Conservation (phyloP, 257 asterid genomes). For the Rhazya stricta region DNA sequence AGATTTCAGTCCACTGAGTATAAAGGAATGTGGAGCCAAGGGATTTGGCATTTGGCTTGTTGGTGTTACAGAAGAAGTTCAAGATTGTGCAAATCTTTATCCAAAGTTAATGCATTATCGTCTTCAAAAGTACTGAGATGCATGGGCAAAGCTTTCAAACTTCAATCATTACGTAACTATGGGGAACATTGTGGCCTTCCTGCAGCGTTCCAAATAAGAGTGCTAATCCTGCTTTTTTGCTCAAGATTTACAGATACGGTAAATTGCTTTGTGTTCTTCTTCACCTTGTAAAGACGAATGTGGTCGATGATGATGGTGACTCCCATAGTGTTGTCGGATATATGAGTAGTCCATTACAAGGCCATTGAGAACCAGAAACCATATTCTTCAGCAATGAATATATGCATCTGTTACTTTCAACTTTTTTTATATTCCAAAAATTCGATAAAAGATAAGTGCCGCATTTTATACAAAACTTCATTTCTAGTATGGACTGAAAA, state of each 20-base stretch:
- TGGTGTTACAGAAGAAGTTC: conserved; percentile 5
- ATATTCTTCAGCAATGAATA: conserved; percentile 30
- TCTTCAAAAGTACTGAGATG: conserved; percentile 12
- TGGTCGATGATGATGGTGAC: background rate
- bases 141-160: conserved; percentile 39
- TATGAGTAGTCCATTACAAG: conserved; percentile 2
- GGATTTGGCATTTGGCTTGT: conserved; percentile 5
- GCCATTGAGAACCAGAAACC: conserved; percentile 20
- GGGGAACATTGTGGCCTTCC: conserved; percentile 35
- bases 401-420: conserved; percentile 36
- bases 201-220: conserved; percentile 20
- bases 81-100: conserved; percentile 1
- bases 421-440: conserved; percentile 28
- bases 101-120: background rate
- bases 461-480: background rate
- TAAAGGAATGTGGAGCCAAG: background rate
- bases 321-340: conserved; percentile 8
- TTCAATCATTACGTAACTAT: conserved; percentile 20
- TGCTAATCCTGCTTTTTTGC: background rate
- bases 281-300: background rate
- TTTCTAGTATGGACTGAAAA: background rate
- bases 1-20: background rate
- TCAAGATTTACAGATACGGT: background rate
- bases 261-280: background rate
- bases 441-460: conserved; percentile 5